Evolutionary conservation across 2,329 filamentous ascomycete genomes (phyloP).

Genomic region (Penicillium oxalicum): DNA sequence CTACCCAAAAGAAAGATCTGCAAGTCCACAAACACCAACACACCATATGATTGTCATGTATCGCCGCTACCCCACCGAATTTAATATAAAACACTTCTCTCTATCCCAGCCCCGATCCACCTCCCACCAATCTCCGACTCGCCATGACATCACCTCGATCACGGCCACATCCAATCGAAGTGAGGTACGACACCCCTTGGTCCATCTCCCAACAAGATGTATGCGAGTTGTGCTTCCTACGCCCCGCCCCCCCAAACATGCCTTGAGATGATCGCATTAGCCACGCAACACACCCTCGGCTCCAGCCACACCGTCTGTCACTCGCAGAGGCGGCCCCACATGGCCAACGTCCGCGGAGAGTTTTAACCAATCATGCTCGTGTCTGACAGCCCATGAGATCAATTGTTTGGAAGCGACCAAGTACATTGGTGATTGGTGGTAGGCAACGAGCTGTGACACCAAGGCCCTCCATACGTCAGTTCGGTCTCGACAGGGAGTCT

Average conservation of each 20-base stretch:
- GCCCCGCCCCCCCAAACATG: background rate
- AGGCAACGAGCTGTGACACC: background rate
- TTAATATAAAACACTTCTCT: constrained; percentile 8
- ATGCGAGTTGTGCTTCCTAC: no score
- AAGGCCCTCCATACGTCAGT: constrained; percentile 15
- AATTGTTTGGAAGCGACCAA: background rate
- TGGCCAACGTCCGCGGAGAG: background rate
- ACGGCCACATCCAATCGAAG: background rate
- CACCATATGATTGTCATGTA: background rate
- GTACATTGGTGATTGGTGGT: no score
- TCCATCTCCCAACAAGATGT: no score
- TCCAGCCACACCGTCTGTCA: constrained; percentile 7
- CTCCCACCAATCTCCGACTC: background rate
- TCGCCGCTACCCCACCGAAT: background rate
- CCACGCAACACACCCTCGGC: background rate
- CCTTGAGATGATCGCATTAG: background rate
- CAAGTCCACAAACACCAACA: background rate
- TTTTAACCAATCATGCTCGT: constrained; percentile 5
- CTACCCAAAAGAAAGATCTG: no score
- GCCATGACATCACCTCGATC: constrained; percentile 14
- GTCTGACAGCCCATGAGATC: constrained; percentile 1
- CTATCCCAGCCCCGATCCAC: constrained; percentile 2
- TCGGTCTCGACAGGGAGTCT: background rate
- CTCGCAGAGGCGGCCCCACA: background rate
- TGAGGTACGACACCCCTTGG: no score